These are phyloP conservation scores for Nicotiana noctiflora DNA, from an alignment of 257 asterid species.

Conservation along the genomic window DNA sequence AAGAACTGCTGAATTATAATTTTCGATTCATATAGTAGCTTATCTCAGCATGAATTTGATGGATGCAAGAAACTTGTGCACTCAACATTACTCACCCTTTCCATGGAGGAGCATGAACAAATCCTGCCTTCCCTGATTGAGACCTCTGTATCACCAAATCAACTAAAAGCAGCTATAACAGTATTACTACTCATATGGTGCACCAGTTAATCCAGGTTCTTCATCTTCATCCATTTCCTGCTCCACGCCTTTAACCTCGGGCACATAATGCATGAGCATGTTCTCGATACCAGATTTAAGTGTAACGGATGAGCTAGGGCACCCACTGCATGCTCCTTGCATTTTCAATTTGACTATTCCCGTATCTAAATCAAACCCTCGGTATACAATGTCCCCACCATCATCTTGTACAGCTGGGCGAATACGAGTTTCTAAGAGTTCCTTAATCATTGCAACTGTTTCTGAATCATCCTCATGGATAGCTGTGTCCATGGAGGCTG, in stretches of 20 bases:
- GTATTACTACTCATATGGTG: slow-evolving; percentile 45
- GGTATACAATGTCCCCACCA: slow-evolving; percentile 89
- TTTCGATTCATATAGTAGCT: neutral
- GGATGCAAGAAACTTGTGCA: neutral
- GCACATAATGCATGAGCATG: slow-evolving; percentile 95
- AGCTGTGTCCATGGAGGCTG: slow-evolving; percentile 85
- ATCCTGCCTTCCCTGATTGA: neutral
- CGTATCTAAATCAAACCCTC: slow-evolving; percentile 59
- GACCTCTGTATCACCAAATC: neutral
- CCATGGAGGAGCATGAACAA: neutral
- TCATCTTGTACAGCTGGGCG: slow-evolving; percentile 98
- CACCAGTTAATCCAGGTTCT: slow-evolving; percentile 44
- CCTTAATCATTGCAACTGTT: slow-evolving; percentile 98
- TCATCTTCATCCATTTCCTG: slow-evolving; percentile 88
- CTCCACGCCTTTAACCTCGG: slow-evolving; percentile 85
- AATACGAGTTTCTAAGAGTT: slow-evolving; percentile 82
- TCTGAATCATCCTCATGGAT: slow-evolving; percentile 87
- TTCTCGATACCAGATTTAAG: slow-evolving; percentile 94
- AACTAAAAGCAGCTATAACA: neutral
- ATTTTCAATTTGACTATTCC: slow-evolving; percentile 82
- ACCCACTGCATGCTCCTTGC: slow-evolving; percentile 99
- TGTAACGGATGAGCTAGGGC: slow-evolving; percentile 96
- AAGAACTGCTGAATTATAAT: neutral
- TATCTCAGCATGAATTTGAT: neutral
- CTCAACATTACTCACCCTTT: neutral